phyloP scores from a whole-genome alignment of 1,284 basidiomycete species.

The Rhodotorula sp. region DNA sequence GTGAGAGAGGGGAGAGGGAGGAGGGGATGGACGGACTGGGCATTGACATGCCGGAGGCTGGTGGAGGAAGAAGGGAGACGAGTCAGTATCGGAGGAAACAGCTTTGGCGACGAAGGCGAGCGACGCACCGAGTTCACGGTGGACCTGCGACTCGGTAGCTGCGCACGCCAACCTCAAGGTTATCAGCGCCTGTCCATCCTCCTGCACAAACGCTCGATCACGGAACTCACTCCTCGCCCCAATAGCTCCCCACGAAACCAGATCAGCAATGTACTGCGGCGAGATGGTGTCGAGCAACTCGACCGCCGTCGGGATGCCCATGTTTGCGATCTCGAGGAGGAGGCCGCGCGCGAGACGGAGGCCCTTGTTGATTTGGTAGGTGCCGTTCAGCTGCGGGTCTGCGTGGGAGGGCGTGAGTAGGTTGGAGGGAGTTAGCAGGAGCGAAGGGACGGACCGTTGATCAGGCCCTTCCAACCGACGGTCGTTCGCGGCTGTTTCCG shows the following conservation, averaged over 20 bases:
- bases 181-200: not conserved
- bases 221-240: slow-evolving; percentile 68
- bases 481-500: slow-evolving; percentile 71
- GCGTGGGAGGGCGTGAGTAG: not conserved
- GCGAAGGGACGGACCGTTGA: slow-evolving; percentile 62
- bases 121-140: slow-evolving; percentile 56
- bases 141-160: slow-evolving; percentile 91
- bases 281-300: slow-evolving; percentile 68
- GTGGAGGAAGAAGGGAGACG: not conserved
- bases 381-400: slow-evolving; percentile 74
- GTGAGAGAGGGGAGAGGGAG: not conserved
- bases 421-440: not conserved
- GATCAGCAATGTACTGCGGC: slow-evolving; percentile 93
- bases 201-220: not conserved
- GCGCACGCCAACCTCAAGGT: not conserved
- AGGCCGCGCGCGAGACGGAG: slow-evolving; percentile 85
- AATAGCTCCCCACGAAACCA: slow-evolving; percentile 96
- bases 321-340: slow-evolving; percentile 68
- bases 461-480: slow-evolving; percentile 97
- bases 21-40: slow-evolving; percentile 14
- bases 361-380: slow-evolving; percentile 93
- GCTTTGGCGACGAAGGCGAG: not conserved
- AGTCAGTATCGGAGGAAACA: not conserved
- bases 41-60: slow-evolving; percentile 40
- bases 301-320: slow-evolving; percentile 51